These are phyloP conservation scores for Penicillium brasilianum DNA, from an alignment of 2,329 filamentous ascomycete species.

Conservation along the genomic window DNA sequence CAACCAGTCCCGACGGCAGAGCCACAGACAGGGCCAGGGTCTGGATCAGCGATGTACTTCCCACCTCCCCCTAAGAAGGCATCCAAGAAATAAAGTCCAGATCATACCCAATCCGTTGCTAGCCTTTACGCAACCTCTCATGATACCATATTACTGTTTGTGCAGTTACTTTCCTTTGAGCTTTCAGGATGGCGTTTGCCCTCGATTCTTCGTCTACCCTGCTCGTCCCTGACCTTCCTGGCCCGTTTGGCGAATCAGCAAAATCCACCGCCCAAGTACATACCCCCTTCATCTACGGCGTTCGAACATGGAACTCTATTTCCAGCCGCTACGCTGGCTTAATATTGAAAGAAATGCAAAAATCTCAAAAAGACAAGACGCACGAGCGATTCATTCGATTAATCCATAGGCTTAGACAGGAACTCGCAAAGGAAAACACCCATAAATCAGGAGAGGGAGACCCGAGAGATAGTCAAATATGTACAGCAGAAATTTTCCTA, in stretches of 20 bases:
- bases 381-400: neutral
- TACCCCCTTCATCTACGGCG: slow-evolving; percentile 14
- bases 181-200: neutral
- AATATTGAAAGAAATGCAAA: slow-evolving; percentile 11
- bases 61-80: slow-evolving; percentile 51
- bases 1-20: slow-evolving; percentile 29
- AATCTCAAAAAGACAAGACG: neutral
- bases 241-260: slow-evolving; percentile 13
- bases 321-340: neutral
- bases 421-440: slow-evolving; percentile 2
- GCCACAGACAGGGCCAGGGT: slow-evolving; percentile 13
- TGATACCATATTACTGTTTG: slow-evolving; percentile 25
- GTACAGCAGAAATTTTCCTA: slow-evolving; percentile 1
- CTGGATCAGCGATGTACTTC: slow-evolving; percentile 45
- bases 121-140: slow-evolving; percentile 1
- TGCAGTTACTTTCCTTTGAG: slow-evolving; percentile 8
- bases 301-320: slow-evolving; percentile 10
- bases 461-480: slow-evolving; percentile 5
- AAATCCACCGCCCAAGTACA: slow-evolving; percentile 21
- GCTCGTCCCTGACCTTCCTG: neutral
- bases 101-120: neutral
- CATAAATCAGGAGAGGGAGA: slow-evolving; percentile 9
- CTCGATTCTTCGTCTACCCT: neutral
- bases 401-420: slow-evolving; percentile 7
- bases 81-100: slow-evolving; percentile 28